phyloP scores from a whole-genome alignment of 73 alveolate species.

The Paraurostyla sp. region DNA sequence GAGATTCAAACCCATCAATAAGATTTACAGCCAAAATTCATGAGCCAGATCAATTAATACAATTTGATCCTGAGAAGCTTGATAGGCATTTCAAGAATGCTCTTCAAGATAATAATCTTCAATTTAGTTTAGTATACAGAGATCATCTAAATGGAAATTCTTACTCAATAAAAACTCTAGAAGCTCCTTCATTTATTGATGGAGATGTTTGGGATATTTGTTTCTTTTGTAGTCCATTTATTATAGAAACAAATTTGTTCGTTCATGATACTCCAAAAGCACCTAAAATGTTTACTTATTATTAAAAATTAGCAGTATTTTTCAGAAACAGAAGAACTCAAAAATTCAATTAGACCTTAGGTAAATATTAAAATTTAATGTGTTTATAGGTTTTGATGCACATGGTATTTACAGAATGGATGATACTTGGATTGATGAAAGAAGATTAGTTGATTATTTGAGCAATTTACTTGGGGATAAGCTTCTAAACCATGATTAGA shows the following conservation, averaged over 20 bases:
- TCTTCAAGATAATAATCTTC: background rate
- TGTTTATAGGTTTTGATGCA: conserved; percentile 51
- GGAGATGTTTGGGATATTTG: conserved; percentile 55
- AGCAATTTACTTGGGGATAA: background rate
- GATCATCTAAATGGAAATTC: conserved; percentile 4
- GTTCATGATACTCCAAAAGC: background rate
- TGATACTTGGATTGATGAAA: conserved; percentile 49
- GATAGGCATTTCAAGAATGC: conserved; percentile 25
- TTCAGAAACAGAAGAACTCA: conserved; percentile 31
- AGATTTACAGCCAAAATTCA: conserved; percentile 27
- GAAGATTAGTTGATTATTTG: conserved; percentile 16
- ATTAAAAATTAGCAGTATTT: conserved; percentile 3
- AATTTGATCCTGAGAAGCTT: background rate
- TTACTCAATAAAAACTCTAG: conserved; percentile 1
- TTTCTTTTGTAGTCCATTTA: conserved; percentile 38
- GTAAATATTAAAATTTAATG: background rate
- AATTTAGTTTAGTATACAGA: conserved; percentile 2
- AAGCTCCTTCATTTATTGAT: conserved; percentile 41
- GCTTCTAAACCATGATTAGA: conserved; percentile 43
- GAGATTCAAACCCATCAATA: conserved; percentile 1
- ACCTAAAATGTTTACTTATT: background rate
- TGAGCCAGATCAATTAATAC: background rate
- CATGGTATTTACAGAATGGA: conserved; percentile 57
- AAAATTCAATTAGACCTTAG: conserved; percentile 45
- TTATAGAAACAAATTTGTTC: conserved; percentile 30